A percentile compares a stretch with the other conserved stretches of the same genome.
phyloP scores from a whole-genome alignment of 768 basidiomycete species.

The Tylopilus intermedius region DNA sequence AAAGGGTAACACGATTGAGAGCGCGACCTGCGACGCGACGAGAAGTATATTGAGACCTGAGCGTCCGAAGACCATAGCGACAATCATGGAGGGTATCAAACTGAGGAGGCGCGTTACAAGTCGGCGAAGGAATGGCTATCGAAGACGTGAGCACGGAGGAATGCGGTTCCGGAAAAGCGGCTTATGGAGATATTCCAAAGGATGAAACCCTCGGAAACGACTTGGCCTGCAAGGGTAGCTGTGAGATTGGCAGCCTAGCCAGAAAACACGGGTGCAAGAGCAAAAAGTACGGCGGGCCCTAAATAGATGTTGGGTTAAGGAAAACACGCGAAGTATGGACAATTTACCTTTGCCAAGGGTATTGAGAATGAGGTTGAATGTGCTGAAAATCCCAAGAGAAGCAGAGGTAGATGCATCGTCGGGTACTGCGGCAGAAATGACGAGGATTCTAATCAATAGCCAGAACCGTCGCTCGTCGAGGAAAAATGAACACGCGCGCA shows the following conservation, averaged over 20 bases:
- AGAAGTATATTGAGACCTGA: background rate
- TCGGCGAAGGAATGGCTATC: conserved; percentile 35
- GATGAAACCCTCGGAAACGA: background rate
- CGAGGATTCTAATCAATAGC: background rate
- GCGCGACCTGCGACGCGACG: background rate
- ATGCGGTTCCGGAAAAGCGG: background rate
- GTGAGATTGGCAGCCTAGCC: background rate
- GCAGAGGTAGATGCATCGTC: background rate
- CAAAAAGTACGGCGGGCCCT: background rate
- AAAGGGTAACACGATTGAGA: background rate
- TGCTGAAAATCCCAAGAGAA: background rate
- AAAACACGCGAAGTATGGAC: background rate
- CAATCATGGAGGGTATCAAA: background rate
- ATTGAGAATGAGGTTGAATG: background rate
- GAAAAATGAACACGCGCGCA: background rate
- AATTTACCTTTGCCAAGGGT: background rate
- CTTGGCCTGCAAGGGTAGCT: background rate
- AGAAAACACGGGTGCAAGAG: background rate
- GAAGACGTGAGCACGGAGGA: background rate
- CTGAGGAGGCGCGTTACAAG: conserved; percentile 39
- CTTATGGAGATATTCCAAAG: conserved; percentile 28
- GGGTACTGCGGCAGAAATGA: background rate
- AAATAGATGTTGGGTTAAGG: background rate
- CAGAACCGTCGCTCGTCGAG: background rate
- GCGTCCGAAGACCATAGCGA: background rate